A percentile compares a stretch with the other conserved stretches of the same genome.
phyloP scores from a whole-genome alignment of 768 basidiomycete genomes.

The Tulasnella calospora region DNA sequence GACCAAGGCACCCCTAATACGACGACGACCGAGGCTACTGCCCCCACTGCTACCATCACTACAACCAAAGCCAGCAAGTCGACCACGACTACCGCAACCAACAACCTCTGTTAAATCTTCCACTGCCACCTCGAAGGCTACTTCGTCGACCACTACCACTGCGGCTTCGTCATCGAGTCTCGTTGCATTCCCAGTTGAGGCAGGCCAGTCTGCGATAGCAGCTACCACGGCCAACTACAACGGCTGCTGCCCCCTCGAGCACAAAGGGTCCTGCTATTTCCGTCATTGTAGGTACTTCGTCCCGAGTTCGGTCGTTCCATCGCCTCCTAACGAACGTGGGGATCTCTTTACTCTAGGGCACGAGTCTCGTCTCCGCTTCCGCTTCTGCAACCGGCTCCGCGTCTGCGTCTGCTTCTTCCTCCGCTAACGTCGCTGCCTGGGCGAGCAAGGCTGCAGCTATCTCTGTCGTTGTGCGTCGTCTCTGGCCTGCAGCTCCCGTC shows the following conservation, averaged over 20 bases:
- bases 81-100: not conserved
- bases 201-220: not conserved
- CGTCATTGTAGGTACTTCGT: not conserved
- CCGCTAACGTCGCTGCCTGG: not conserved
- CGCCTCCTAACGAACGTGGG: not conserved
- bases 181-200: not conserved
- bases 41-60: not conserved
- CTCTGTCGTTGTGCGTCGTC: conserved; percentile 1
- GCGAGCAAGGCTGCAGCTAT: conserved; percentile 4
- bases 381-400: not conserved
- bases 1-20: not conserved
- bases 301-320: not conserved
- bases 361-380: not conserved
- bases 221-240: not conserved
- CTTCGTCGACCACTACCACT: not conserved
- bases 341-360: not conserved
- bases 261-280: not conserved
- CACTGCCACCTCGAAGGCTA: not conserved
- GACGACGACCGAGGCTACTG: not conserved
- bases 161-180: not conserved
- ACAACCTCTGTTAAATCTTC: no score
- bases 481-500: not conserved
- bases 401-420: not conserved
- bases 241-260: not conserved
- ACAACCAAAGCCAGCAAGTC: not conserved